Percentiles rank a stretch among this genome's conserved stretches.
Conservation (phyloP, 805 yeast species). For the Jamesozyma lodderae region DNA sequence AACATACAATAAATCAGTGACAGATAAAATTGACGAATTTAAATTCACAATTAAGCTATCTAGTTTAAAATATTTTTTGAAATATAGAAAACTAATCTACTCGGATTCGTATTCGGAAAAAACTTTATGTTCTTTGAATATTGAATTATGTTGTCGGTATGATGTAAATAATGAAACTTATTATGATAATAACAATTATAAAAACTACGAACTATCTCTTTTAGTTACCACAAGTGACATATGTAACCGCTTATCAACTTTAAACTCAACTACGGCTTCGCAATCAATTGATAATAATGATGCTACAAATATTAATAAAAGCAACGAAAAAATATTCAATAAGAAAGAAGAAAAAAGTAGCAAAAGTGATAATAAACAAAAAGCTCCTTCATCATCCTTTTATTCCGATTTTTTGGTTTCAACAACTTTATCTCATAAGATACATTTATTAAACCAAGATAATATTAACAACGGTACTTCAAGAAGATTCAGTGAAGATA, state of each 20-base stretch:
- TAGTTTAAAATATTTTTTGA: constrained; percentile 20
- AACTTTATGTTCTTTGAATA: constrained; percentile 10
- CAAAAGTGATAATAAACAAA: too few species aligned
- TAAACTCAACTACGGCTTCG: too few species aligned
- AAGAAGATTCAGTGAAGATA: constrained; percentile 25
- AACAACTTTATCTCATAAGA: constrained; percentile 17
- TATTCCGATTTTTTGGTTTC: constrained; percentile 13
- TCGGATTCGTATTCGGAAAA: constrained; percentile 1
- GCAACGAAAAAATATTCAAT: too few species aligned
- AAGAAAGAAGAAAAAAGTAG: too few species aligned
- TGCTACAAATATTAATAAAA: too few species aligned
- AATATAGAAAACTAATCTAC: constrained; percentile 15
- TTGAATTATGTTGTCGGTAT: constrained; percentile 28
- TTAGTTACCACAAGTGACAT: constrained; percentile 4
- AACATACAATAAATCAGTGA: constrained; percentile 20
- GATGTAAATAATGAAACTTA: constrained; percentile 28
- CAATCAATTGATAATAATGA: too few species aligned
- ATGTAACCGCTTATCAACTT: not conserved
- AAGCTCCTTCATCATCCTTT: constrained; percentile 1
- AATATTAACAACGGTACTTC: constrained; percentile 3
- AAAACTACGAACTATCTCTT: constrained; percentile 23
- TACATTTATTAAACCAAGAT: constrained; percentile 1
- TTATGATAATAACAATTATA: constrained; percentile 30
- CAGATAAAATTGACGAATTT: constrained; percentile 24
- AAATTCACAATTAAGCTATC: constrained; percentile 23